A percentile compares a stretch with the other conserved stretches of the same genome.
Conservation (phyloP, 441 rosid species). For the Gossypium davidsonii region DNA sequence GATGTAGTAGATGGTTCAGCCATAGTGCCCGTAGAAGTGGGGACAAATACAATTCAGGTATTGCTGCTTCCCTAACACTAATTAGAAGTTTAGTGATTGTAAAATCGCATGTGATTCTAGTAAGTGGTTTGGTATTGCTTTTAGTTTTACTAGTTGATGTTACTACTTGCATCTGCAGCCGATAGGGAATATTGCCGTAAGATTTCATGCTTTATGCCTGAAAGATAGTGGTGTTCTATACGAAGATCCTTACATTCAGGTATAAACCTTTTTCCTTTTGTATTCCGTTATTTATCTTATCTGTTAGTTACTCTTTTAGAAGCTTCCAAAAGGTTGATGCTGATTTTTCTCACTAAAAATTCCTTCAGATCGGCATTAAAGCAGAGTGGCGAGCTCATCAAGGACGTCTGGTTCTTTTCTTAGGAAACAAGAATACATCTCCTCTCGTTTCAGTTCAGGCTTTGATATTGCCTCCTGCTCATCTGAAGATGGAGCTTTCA, state of each 20-base stretch:
- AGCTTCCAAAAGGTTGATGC: constrained; percentile 6
- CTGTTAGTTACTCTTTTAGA: constrained; percentile 9
- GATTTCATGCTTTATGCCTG: constrained; percentile 81
- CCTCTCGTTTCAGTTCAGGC: constrained; percentile 83
- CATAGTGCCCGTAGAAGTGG: constrained; percentile 71
- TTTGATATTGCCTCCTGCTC: constrained; percentile 82
- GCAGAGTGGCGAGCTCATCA: constrained; percentile 95
- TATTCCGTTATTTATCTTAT: not conserved
- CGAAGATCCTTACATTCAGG: constrained; percentile 95
- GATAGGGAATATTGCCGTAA: constrained; percentile 73
- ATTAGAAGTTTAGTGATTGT: not conserved
- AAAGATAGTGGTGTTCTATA: constrained; percentile 95
- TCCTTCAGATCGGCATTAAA: constrained; percentile 78
- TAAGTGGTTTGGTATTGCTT: not conserved
- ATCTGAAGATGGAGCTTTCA: constrained; percentile 81
- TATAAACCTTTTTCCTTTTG: constrained; percentile 11
- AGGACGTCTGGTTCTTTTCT: constrained; percentile 90
- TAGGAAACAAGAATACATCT: constrained; percentile 89
- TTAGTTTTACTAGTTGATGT: constrained; percentile 9
- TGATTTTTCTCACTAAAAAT: constrained; percentile 15
- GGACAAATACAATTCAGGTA: constrained; percentile 73
- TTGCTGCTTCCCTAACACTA: constrained; percentile 8
- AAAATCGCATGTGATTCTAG: not conserved
- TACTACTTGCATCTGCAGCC: constrained; percentile 46
- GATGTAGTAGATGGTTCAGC: constrained; percentile 60